Percentiles rank a stretch among this genome's conserved stretches.
Evolutionary conservation across 805 yeast genomes (phyloP).

Genomic region (Ogataea thermomethanolica): DNA sequence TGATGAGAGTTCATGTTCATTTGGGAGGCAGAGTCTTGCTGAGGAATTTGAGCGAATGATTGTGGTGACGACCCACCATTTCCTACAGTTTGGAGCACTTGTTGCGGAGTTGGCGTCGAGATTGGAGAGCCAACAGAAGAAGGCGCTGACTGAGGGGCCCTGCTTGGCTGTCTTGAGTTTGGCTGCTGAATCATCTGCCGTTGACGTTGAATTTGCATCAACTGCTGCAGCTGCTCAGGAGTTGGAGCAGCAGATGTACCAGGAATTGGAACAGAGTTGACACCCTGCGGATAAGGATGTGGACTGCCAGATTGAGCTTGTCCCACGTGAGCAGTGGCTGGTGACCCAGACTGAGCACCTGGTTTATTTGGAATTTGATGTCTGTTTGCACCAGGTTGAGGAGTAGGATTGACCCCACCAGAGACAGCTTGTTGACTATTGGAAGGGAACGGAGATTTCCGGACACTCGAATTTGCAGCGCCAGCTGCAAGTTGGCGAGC

Average conservation of each 20-base stretch:
- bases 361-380: constrained; percentile 4
- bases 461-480: not conserved
- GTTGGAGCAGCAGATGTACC: constrained; percentile 55
- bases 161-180: constrained; percentile 12
- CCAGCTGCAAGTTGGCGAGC: constrained; percentile 18
- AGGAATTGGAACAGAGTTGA: constrained; percentile 28
- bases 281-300: constrained; percentile 14
- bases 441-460: constrained; percentile 9
- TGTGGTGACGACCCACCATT: constrained; percentile 13
- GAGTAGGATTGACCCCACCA: not conserved
- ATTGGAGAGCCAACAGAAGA: constrained; percentile 16
- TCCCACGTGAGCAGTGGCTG: constrained; percentile 6
- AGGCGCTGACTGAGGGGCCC: constrained; percentile 11
- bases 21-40: constrained; percentile 11
- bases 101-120: constrained; percentile 23
- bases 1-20: constrained; percentile 4
- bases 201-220: constrained; percentile 36
- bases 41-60: constrained; percentile 10
- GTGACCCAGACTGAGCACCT: constrained; percentile 4
- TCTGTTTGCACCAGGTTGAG: constrained; percentile 3
- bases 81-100: constrained; percentile 14
- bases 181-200: constrained; percentile 35
- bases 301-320: constrained; percentile 14
- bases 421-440: constrained; percentile 8
- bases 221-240: constrained; percentile 57